Evolutionary conservation across 2,329 filamentous ascomycete genomes (phyloP), one percentile per base, ranked within the genome.

Genomic region (Colletotrichum salicis): DNA sequence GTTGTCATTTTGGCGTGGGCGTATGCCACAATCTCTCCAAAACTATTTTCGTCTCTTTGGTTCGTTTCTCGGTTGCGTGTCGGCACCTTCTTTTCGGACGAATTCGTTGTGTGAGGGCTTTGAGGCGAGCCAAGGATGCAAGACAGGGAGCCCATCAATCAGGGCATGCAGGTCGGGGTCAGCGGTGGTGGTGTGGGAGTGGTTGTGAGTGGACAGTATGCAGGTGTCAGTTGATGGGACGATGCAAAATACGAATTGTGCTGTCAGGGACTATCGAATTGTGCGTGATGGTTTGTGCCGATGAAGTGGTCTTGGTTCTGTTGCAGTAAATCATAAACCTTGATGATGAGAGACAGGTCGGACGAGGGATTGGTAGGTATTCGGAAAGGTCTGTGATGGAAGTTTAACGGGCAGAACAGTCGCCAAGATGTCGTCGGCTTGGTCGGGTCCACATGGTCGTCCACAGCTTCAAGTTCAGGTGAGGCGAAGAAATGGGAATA

Each of bases 381-480:
- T 19, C 37, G 37, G 3, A 41, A 6, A 52, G 29, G 67, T 59
- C 54, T 45, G 67, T 61, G 62, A 51, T 15, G 45, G 63, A 58
- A 65, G 62, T 12, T 63, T 55, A 37, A 48, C 45, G 22, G 41
- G 48, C 52, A 37, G 48, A n/a, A 22, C 12, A 10, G 19, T 27
- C 19, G 31, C 41, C n/a, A 31, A 22, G 35, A 48, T 22, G 58
- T n/a, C 58, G 24, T 52, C 19, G 41, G 41, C 19, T 15, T n/a
- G 22, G 33, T 52, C 19, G 41, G 41, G 41, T 22, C n/a, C 27
- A 12, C 27, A 13, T 35, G 22, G 31, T 37, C 48, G 5, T 63
- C 31, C 60, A 63, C 60, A 64, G 70, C 65, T 72, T 72, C 66
- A 60, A 70, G 4, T 72, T 72, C 66, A 70, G 65, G 70, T 70